Evolutionary conservation across 176 grass and related monocot species (phyloP).

Genomic region (Eleusine coracana): DNA sequence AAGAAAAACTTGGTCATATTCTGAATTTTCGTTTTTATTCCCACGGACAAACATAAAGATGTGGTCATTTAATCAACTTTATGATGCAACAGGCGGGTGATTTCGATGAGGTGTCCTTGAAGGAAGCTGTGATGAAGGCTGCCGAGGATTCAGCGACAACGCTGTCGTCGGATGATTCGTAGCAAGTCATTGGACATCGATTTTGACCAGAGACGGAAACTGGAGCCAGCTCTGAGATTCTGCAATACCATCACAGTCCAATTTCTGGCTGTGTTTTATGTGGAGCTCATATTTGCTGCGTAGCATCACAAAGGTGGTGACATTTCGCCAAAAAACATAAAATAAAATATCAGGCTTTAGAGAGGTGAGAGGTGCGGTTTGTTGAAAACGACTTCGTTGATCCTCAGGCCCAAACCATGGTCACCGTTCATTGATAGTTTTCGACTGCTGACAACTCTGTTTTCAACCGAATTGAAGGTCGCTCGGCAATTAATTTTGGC

Average conservation of each 20-base stretch:
- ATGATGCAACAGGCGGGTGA: slow-evolving; percentile 34
- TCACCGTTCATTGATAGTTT: neutral
- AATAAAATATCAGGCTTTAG: too few species aligned
- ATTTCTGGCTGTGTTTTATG: neutral
- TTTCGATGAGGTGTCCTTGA: slow-evolving; percentile 54
- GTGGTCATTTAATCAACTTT: neutral
- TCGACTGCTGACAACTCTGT: neutral
- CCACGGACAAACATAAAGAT: too few species aligned
- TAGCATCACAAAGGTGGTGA: neutral
- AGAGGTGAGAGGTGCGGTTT: neutral
- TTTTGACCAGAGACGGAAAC: slow-evolving; percentile 36
- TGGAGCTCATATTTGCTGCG: neutral
- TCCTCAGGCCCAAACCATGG: neutral
- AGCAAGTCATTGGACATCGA: slow-evolving; percentile 1
- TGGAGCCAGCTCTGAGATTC: neutral
- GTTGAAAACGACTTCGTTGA: neutral
- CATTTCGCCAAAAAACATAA: neutral
- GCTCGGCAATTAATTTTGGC: too few species aligned
- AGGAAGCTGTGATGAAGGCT: slow-evolving; percentile 66
- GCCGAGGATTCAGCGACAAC: slow-evolving; percentile 46
- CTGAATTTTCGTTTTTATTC: too few species aligned
- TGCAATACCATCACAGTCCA: neutral
- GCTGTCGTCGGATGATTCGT: neutral
- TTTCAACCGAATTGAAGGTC: neutral
- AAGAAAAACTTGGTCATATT: too few species aligned